Conservation (phyloP, 2,329 filamentous ascomycete species). For the Colletotrichum australisinense region DNA sequence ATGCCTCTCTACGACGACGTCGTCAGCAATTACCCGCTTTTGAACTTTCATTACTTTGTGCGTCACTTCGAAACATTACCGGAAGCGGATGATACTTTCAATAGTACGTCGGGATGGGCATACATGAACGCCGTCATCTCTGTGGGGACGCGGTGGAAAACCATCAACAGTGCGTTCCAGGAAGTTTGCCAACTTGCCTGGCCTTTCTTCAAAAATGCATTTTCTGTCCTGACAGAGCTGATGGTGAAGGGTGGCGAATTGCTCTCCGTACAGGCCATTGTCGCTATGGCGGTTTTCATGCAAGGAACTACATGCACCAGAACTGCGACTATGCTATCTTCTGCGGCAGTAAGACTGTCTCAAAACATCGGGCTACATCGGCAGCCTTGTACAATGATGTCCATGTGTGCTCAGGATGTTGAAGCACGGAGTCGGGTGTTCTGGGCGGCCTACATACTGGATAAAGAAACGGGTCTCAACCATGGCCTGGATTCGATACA, state of each 20-base stretch:
- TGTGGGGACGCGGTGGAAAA: slow-evolving; percentile 21
- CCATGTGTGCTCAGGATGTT: slow-evolving; percentile 20
- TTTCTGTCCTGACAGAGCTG: slow-evolving; percentile 22
- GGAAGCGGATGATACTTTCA: slow-evolving; percentile 15
- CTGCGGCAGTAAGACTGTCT: slow-evolving; percentile 19
- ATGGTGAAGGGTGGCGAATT: slow-evolving; percentile 21
- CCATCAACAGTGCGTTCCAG: slow-evolving; percentile 24
- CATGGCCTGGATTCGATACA: slow-evolving; percentile 27
- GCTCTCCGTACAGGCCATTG: slow-evolving; percentile 25
- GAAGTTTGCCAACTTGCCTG: slow-evolving; percentile 28
- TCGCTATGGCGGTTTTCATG: slow-evolving; percentile 33
- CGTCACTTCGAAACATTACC: slow-evolving; percentile 18
- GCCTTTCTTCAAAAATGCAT: slow-evolving; percentile 33
- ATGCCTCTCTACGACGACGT: slow-evolving; percentile 29
- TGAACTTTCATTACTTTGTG: slow-evolving; percentile 29
- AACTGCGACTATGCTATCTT: slow-evolving; percentile 21
- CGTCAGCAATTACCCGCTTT: slow-evolving; percentile 13
- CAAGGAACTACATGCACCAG: slow-evolving; percentile 26
- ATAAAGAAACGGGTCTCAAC: slow-evolving; percentile 27
- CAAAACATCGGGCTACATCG: slow-evolving; percentile 31
- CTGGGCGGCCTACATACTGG: slow-evolving; percentile 34
- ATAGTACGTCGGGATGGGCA: slow-evolving; percentile 31
- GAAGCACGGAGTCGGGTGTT: slow-evolving; percentile 31
- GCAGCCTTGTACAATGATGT: slow-evolving; percentile 22
- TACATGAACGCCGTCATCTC: slow-evolving; percentile 27